A percentile compares a stretch with the other conserved stretches of the same genome.
These are phyloP conservation scores for Populus euphratica DNA, from an alignment of 345 rosid species.

Conservation along the genomic window DNA sequence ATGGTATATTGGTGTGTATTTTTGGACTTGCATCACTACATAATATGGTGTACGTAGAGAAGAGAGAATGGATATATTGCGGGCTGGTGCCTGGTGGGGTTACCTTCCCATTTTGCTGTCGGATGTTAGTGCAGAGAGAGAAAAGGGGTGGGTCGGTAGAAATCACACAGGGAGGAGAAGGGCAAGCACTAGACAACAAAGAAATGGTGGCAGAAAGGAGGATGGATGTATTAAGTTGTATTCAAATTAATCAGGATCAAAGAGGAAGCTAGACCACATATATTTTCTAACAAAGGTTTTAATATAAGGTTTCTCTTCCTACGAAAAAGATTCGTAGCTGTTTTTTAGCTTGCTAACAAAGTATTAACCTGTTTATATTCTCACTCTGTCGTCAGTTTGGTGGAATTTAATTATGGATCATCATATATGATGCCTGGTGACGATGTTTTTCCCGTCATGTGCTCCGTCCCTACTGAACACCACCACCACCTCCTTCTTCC, in stretches of 20 bases:
- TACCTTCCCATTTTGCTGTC: not conserved
- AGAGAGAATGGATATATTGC: not conserved
- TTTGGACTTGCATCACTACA: slow-evolving; percentile 8
- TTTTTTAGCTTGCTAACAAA: slow-evolving; percentile 9
- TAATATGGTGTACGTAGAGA: not conserved
- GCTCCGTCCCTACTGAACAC: slow-evolving; percentile 5
- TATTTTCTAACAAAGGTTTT: slow-evolving; percentile 29
- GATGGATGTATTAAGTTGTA: not conserved
- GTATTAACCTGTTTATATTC: not conserved
- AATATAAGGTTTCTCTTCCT: slow-evolving; percentile 50
- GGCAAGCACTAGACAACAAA: slow-evolving; percentile 1
- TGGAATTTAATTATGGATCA: slow-evolving; percentile 8
- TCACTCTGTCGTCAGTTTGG: not conserved
- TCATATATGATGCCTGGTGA: slow-evolving; percentile 12
- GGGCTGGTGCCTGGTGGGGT: slow-evolving; percentile 11
- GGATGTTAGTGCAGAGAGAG: not conserved
- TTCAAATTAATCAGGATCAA: not conserved
- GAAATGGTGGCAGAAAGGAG: not conserved
- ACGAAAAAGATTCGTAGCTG: slow-evolving; percentile 47
- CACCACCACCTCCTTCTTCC: not conserved
- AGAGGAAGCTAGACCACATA: not conserved
- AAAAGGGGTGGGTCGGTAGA: not conserved
- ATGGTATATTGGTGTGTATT: slow-evolving; percentile 12
- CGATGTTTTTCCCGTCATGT: slow-evolving; percentile 16
- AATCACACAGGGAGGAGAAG: not conserved